phyloP scores from a whole-genome alignment of 768 basidiomycete species.

The Pleurotus giganteus region DNA sequence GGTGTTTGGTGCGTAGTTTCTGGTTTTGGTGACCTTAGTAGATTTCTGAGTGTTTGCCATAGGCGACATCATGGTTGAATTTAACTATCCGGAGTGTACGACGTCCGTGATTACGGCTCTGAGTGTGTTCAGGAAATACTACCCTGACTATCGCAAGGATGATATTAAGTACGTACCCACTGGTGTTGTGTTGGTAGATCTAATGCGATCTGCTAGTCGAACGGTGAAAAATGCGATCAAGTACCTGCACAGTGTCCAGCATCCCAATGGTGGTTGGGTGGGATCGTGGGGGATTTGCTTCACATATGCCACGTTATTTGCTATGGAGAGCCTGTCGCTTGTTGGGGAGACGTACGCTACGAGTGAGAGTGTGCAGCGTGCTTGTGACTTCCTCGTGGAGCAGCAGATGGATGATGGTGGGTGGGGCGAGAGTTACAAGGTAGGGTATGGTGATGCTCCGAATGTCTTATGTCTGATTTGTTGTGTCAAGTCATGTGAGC shows the following conservation, averaged over 20 bases:
- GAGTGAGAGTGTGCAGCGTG: constrained; percentile 61
- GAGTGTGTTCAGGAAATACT: constrained; percentile 77
- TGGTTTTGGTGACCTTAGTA: not conserved
- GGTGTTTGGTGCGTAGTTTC: constrained; percentile 72
- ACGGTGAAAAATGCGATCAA: constrained; percentile 68
- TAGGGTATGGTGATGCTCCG: constrained; percentile 28
- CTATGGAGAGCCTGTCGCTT: constrained; percentile 84
- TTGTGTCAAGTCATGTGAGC: constrained; percentile 92
- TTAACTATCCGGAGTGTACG: constrained; percentile 95
- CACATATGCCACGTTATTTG: constrained; percentile 97
- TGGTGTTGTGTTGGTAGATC: too few species aligned
- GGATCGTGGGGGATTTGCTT: constrained; percentile 98
- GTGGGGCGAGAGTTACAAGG: constrained; percentile 99
- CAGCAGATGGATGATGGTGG: constrained; percentile 92
- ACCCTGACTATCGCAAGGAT: constrained; percentile 70
- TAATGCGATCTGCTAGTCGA: too few species aligned
- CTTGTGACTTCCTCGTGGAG: constrained; percentile 80
- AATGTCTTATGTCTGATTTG: too few species aligned
- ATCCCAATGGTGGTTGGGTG: constrained; percentile 68
- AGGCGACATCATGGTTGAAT: constrained; percentile 97
- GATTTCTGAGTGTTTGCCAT: constrained; percentile 29
- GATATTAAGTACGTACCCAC: constrained; percentile 63
- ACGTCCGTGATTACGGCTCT: constrained; percentile 92
- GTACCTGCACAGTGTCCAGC: constrained; percentile 78
- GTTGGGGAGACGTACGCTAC: constrained; percentile 88